Base-by-base conservation (phyloP, 371 early-diverging fungal species). In the Phascolomyces articulosus region DNA sequence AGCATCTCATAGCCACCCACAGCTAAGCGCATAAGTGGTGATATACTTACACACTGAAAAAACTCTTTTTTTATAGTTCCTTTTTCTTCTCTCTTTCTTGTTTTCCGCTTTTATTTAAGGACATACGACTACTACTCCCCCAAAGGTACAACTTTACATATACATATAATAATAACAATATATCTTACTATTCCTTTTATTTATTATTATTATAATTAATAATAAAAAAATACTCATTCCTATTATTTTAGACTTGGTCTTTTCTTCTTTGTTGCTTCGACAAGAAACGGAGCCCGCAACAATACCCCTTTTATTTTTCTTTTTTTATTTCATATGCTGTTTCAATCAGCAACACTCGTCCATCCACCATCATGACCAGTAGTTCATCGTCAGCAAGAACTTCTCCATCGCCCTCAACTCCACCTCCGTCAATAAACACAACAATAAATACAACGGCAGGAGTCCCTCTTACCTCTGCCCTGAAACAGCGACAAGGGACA, bases 371-470 rank as follows among this genome's bases (percentile, higher is more conserved):
- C 51, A 60, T 60, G 60, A 60, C 47, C 60, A 62, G 62, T 40
- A 51, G 62, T 31, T 55, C 62, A 53, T 62, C 62, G 48, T 60
- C 60, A 29, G 60, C 60, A 44, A 49, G 48, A 48, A 60, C 60
- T 18, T 56, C 38, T 18, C 40, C 57, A 62, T 62, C 55, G 24
- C 62, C 62, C 40, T 62, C 62, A 10, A 62, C 62, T n/a, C 62
- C 62, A 40, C 62, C 62, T 55, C 62, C 62, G 54, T 62, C 62
- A 40, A 40, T 55, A 44, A 44, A 44, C 16, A 18, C 55, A 26
- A 47, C 47, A 58, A 20, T 15, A 38, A n/a, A 29, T 49, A 23
- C 49, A 40, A 18, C 55, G 38, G 62, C 51, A 47, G 31, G 13
- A 40, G 62, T 29, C 48, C 15, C 23, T 41, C 16, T 15, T 1